Conservation (phyloP, 768 basidiomycete genomes). For the Filobasidium wieringae region DNA sequence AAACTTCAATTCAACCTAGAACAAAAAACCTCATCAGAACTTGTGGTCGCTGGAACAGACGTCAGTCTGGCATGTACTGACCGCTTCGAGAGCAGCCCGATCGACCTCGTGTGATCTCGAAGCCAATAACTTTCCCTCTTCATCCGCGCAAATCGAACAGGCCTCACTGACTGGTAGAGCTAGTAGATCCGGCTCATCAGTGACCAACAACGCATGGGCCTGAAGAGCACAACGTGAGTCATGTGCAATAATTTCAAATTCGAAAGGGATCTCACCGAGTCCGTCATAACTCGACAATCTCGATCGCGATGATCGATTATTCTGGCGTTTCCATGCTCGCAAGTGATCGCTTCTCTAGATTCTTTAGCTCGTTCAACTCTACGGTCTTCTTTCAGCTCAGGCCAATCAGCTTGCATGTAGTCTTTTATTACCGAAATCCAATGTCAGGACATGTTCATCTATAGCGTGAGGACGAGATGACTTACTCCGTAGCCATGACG, state of each 20-base stretch:
- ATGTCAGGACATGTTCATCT: neutral
- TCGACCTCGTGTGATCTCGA: too few species aligned
- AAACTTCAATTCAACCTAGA: neutral
- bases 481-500: neutral
- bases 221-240: neutral
- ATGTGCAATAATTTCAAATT: too few species aligned
- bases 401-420: neutral
- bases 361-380: neutral
- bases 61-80: too few species aligned
- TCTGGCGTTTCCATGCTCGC: constrained; percentile 5
- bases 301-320: neutral
- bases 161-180: too few species aligned
- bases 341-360: neutral
- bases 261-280: neutral
- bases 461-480: neutral
- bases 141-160: too few species aligned
- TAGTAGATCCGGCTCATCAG: neutral
- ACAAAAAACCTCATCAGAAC: neutral
- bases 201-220: neutral
- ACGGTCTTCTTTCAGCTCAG: neutral
- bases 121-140: too few species aligned
- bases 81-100: too few species aligned
- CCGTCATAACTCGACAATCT: neutral
- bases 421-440: neutral
- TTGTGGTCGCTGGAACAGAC: neutral